phyloP scores from a whole-genome alignment of 371 early-diverging fungal species.

The Mucor piriformis region DNA sequence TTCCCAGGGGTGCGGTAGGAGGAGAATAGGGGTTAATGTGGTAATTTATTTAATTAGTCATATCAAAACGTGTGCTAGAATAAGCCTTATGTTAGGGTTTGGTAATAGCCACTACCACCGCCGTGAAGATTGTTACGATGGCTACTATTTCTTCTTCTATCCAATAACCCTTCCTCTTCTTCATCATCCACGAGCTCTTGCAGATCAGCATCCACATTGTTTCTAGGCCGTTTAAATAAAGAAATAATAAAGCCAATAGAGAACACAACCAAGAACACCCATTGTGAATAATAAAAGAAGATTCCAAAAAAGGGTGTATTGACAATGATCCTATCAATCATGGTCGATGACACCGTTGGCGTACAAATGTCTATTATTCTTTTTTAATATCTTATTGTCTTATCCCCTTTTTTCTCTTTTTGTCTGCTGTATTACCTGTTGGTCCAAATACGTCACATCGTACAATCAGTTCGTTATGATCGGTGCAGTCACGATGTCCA shows the following conservation, averaged over 20 bases:
- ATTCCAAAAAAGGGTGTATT: constrained; percentile 59
- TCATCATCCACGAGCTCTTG: constrained; percentile 30
- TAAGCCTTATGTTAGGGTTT: constrained; percentile 2
- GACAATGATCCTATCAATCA: constrained; percentile 53
- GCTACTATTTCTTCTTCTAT: constrained; percentile 14
- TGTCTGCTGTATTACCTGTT: constrained; percentile 25
- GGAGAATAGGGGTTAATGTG: neutral
- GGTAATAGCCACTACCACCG: neutral
- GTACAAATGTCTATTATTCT: constrained; percentile 52
- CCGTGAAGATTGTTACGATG: neutral
- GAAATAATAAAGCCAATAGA: constrained; percentile 34
- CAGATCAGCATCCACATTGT: constrained; percentile 29
- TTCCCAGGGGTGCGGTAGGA: neutral
- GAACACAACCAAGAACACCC: constrained; percentile 56
- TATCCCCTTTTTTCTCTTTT: neutral
- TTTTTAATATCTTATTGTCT: neutral
- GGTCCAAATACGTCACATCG: constrained; percentile 62
- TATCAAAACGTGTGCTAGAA: constrained; percentile 15
- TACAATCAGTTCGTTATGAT: constrained; percentile 49
- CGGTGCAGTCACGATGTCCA: constrained; percentile 43
- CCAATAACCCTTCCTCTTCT: constrained; percentile 28
- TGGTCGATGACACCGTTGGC: constrained; percentile 57
- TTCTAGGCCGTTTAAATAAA: constrained; percentile 25
- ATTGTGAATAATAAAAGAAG: constrained; percentile 58
- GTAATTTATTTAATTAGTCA: constrained; percentile 7